A percentile compares a stretch with the other conserved stretches of the same genome.
These are phyloP conservation scores for Chaetomium olivaceum DNA, from an alignment of 2,329 filamentous ascomycete species.

Conservation along the genomic window DNA sequence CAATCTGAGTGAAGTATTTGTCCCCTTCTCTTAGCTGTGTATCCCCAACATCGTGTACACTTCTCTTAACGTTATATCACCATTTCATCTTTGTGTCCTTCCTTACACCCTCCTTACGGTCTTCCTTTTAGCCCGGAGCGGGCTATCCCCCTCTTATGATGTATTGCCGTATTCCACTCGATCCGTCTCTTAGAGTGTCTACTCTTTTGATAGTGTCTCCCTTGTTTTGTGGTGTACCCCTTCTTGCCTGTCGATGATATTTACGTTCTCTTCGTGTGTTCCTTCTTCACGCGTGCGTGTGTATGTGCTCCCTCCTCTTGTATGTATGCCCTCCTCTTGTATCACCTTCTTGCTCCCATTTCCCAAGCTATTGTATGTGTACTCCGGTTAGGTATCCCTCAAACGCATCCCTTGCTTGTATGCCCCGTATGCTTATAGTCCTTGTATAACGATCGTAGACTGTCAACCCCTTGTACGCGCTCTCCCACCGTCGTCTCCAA, in stretches of 20 bases:
- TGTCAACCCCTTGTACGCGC: too few relatives aligned
- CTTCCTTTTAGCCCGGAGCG: not conserved
- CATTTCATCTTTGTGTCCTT: too few relatives aligned
- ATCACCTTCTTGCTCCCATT: not conserved
- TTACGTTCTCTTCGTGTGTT: not conserved
- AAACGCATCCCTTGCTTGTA: too few relatives aligned
- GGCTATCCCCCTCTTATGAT: not conserved
- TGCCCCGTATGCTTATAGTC: too few relatives aligned
- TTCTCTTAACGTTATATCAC: not conserved
- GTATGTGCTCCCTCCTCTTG: too few relatives aligned
- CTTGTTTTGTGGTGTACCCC: not conserved
- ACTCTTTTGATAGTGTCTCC: not conserved
- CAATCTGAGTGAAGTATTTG: not conserved
- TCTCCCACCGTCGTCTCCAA: not conserved
- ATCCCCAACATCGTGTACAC: not conserved
- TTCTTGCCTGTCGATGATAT: not conserved
- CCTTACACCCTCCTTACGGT: too few relatives aligned
- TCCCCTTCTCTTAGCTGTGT: not conserved
- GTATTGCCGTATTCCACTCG: too few relatives aligned
- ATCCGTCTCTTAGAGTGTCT: too few relatives aligned
- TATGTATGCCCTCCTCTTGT: not conserved
- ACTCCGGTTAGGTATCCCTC: too few relatives aligned
- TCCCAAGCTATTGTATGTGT: not conserved
- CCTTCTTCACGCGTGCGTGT: not conserved
- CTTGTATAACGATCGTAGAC: too few relatives aligned